Base-by-base conservation (phyloP, 2,329 filamentous ascomycete genomes). In the Leptographium galeiforme region DNA sequence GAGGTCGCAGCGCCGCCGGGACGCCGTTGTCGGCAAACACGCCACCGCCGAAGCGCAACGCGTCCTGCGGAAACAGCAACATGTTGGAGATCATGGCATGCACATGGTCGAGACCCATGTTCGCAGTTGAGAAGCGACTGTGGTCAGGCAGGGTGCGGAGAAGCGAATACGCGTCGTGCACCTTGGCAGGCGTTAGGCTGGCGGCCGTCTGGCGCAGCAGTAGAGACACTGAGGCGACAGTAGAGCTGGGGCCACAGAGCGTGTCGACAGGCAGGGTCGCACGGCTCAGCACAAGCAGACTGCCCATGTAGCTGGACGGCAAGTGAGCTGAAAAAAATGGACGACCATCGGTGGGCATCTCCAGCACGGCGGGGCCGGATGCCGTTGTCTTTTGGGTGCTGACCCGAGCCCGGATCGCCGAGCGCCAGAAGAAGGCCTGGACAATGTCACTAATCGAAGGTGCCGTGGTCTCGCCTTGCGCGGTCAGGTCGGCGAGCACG, bases 11-110 rank as follows among this genome's bases (percentile, higher is more conserved):
- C 2, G 50, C 25, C 34, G 19, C 50, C 19, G 50, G 40, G 18
- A 18, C 18, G 36, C 50, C 50, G 14, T 6, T 33, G 50, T 52
- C 25, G 18, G 14, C 50, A 19, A 52, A 47, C 14, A 46, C 10
- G 33, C 19, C 16, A 14, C 30, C 36, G 34, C 50, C 50, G 25
- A 52, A 52, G 5, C 19, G 19, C 25, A 52, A 25, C 8, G 19
- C 50, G 40, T 47, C 43, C 18, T 25, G 30, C 14, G 50, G 50
- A 18, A 52, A 52, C 4, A 52, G 43, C 43, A 52, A 32, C 50
- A 52, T 46, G 50, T 52, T 52, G 18, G 50, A 52, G 36, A 52
- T 52, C 50, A 52, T 52, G 7, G 50, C 50, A 25, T 52, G 43
- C 50, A 52, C 39, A 10, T 52, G 50, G n/a, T 47, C 50, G 43